phyloP scores from a whole-genome alignment of 805 yeast species.

The Suhomyces pyralidae region DNA sequence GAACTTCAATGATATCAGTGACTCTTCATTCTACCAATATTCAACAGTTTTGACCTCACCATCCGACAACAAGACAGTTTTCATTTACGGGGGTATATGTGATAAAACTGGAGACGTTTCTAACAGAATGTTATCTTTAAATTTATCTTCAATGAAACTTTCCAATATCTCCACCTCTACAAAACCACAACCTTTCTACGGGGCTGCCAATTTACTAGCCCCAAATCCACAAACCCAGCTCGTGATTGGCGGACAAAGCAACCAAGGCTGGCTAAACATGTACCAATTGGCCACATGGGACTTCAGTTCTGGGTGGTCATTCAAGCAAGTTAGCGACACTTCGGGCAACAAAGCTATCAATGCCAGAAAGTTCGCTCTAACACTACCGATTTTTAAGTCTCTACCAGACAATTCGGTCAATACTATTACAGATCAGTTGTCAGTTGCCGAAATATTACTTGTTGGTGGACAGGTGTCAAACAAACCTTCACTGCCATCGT shows the following conservation, averaged over 20 bases:
- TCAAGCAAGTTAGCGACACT: slow-evolving; percentile 27
- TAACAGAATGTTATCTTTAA: slow-evolving; percentile 43
- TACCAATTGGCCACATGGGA: slow-evolving; percentile 74
- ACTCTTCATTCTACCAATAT: slow-evolving; percentile 28
- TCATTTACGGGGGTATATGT: slow-evolving; percentile 54
- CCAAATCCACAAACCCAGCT: slow-evolving; percentile 47
- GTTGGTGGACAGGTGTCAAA: slow-evolving; percentile 57
- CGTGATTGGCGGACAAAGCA: slow-evolving; percentile 65
- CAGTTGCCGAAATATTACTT: slow-evolving; percentile 44
- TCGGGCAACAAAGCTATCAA: slow-evolving; percentile 32
- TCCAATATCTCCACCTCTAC: slow-evolving; percentile 46
- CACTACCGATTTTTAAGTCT: slow-evolving; percentile 51
- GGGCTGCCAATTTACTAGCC: slow-evolving; percentile 45
- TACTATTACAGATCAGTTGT: slow-evolving; percentile 31
- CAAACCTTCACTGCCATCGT: slow-evolving; percentile 39
- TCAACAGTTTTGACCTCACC: slow-evolving; percentile 44
- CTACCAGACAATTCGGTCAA: slow-evolving; percentile 18
- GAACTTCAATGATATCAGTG: slow-evolving; percentile 21
- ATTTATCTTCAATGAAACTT: slow-evolving; percentile 30
- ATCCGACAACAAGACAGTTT: slow-evolving; percentile 35
- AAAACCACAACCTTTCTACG: slow-evolving; percentile 55
- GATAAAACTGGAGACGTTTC: slow-evolving; percentile 24
- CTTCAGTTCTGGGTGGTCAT: slow-evolving; percentile 65
- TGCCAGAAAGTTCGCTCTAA: slow-evolving; percentile 51
- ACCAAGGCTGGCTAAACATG: slow-evolving; percentile 67